Evolutionary conservation across 2,329 filamentous ascomycete species (phyloP).

Genomic region (Zasmidium citrigriseum): DNA sequence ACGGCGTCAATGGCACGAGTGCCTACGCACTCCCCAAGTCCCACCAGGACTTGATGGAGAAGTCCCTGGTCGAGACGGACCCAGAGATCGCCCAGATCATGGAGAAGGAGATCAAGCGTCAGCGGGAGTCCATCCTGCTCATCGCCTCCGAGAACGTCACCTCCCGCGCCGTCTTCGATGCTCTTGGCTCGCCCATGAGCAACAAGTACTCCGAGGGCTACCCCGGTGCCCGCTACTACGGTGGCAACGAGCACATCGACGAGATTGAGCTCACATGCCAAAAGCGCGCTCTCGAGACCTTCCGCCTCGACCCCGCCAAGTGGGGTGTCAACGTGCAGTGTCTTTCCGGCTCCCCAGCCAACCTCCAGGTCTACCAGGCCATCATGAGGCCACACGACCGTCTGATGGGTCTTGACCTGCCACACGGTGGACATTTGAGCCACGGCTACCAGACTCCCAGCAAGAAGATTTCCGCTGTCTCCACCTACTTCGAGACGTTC

Average conservation of each 20-base stretch:
- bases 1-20: slow-evolving; percentile 31
- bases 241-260: slow-evolving; percentile 98
- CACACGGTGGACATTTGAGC: slow-evolving; percentile 92
- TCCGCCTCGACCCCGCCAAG: slow-evolving; percentile 80
- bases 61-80: slow-evolving; percentile 86
- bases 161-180: slow-evolving; percentile 96
- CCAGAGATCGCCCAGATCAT: slow-evolving; percentile 96
- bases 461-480: slow-evolving; percentile 83
- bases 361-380: slow-evolving; percentile 86
- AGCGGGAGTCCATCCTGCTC: slow-evolving; percentile 97
- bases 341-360: slow-evolving; percentile 75
- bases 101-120: slow-evolving; percentile 93
- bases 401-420: slow-evolving; percentile 94
- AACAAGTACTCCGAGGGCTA: slow-evolving; percentile 99
- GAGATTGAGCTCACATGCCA: slow-evolving; percentile 95
- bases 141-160: slow-evolving; percentile 99
- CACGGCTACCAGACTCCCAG: slow-evolving; percentile 96
- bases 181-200: slow-evolving; percentile 87
- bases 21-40: slow-evolving; percentile 66
- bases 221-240: slow-evolving; percentile 97
- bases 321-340: slow-evolving; percentile 99
- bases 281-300: slow-evolving; percentile 86
- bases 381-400: slow-evolving; percentile 90
- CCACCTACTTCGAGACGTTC: slow-evolving; percentile 98
- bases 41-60: slow-evolving; percentile 85